Evolutionary conservation across 192 early-diverging fungal genomes (phyloP).

Genomic region (Pilaira anomala): DNA sequence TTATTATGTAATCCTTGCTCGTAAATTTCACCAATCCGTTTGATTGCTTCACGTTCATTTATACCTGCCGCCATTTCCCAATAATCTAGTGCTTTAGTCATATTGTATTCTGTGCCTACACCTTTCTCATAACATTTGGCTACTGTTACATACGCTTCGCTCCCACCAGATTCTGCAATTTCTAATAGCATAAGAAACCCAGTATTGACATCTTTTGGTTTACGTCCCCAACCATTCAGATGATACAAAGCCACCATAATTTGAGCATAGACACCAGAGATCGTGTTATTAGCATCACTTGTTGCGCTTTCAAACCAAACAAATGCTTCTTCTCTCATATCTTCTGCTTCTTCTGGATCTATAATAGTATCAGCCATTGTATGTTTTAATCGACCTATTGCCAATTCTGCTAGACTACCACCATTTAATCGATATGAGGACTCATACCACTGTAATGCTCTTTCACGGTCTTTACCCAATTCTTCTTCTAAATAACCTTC

Average conservation of each 20-base stretch:
- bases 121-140: slow-evolving; percentile 38
- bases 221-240: slow-evolving; percentile 33
- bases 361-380: slow-evolving; percentile 5
- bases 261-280: slow-evolving; percentile 1
- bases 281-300: not conserved
- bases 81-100: slow-evolving; percentile 22
- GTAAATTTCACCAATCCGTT: slow-evolving; percentile 17
- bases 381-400: slow-evolving; percentile 27
- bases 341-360: slow-evolving; percentile 9
- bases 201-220: not conserved
- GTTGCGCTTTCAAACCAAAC: slow-evolving; percentile 12
- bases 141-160: slow-evolving; percentile 26
- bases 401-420: slow-evolving; percentile 23
- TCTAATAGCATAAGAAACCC: slow-evolving; percentile 23
- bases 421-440: slow-evolving; percentile 15
- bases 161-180: slow-evolving; percentile 22
- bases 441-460: slow-evolving; percentile 28
- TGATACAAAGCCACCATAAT: slow-evolving; percentile 32
- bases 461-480: slow-evolving; percentile 7
- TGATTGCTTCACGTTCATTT: slow-evolving; percentile 26
- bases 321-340: slow-evolving; percentile 14
- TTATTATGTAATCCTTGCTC: slow-evolving; percentile 14
- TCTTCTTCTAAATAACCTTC: slow-evolving; percentile 20
- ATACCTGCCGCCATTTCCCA: slow-evolving; percentile 31
- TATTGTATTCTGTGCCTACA: slow-evolving; percentile 14